Evolutionary conservation across 208 protist genomes (phyloP).

Genomic region (Leishmania arabica): DNA sequence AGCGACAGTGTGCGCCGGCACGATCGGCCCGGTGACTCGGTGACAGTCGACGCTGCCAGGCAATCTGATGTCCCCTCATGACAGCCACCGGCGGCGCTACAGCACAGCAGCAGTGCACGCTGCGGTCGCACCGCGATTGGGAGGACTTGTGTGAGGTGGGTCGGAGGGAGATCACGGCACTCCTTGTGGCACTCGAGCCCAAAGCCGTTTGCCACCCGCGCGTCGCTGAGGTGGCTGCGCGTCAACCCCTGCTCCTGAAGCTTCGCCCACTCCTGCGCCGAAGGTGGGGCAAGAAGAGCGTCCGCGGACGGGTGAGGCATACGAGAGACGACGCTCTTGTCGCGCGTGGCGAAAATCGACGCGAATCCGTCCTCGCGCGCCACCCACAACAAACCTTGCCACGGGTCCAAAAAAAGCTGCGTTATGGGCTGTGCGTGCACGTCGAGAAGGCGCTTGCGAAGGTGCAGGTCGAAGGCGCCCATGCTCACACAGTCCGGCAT

Average conservation of each 20-base stretch:
- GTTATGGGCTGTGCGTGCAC: constrained; percentile 78
- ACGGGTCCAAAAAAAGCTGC: constrained; percentile 65
- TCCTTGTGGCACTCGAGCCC: constrained; percentile 67
- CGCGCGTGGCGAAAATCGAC: constrained; percentile 70
- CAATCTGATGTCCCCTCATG: background rate
- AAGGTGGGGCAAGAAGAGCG: constrained; percentile 50
- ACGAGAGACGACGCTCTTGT: constrained; percentile 63
- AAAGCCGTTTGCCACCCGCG: constrained; percentile 16
- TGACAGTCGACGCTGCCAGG: background rate
- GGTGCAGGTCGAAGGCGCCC: constrained; percentile 48
- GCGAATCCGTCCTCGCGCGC: constrained; percentile 78
- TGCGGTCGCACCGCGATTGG: constrained; percentile 44
- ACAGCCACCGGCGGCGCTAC: background rate
- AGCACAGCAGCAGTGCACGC: constrained; percentile 35
- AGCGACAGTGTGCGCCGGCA: constrained; percentile 3
- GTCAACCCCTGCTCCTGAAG: constrained; percentile 34
- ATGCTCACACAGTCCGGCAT: constrained; percentile 32
- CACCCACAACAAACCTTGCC: constrained; percentile 60
- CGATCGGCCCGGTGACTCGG: background rate
- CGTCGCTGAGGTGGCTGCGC: constrained; percentile 5
- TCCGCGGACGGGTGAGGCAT: constrained; percentile 72
- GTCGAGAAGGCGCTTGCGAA: constrained; percentile 62
- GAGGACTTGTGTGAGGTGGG: constrained; percentile 54
- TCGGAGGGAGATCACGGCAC: constrained; percentile 46
- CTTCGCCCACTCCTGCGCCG: constrained; percentile 46